These are phyloP conservation scores for Blepharisma undulans DNA, from an alignment of 169 alveolate genomes.

Conservation along the genomic window DNA sequence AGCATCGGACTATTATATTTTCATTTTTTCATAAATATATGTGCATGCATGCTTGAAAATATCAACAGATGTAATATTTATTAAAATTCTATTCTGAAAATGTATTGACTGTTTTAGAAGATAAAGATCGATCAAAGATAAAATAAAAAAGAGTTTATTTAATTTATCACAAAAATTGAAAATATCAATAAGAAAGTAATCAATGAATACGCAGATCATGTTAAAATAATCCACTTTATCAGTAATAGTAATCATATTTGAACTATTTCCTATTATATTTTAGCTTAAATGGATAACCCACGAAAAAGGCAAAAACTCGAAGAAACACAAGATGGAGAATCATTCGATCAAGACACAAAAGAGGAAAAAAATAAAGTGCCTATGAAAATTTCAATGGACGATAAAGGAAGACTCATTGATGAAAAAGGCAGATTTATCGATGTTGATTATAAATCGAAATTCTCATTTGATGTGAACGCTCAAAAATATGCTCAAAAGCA, in stretches of 20 bases:
- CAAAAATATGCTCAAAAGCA: constrained; percentile 20
- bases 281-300: not conserved
- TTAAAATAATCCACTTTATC: no score
- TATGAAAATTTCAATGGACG: constrained; percentile 27
- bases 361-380: not conserved
- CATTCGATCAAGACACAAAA: not conserved
- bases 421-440: constrained; percentile 24
- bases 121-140: no score
- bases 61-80: no score
- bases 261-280: not conserved
- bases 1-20: no score
- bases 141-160: no score
- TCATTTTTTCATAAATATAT: not conserved
- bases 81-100: no score
- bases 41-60: not conserved
- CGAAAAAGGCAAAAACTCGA: not conserved
- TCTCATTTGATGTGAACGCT: constrained; percentile 2
- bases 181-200: no score
- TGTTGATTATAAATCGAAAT: not conserved
- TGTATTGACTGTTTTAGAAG: no score
- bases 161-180: no score
- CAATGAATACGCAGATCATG: no score
- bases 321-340: not conserved
- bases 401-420: constrained; percentile 25
- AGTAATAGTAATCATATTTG: not conserved